Percentiles rank a stretch among this genome's conserved stretches.
phyloP scores from a whole-genome alignment of 257 asterid species.

The Anisodus tanguticus region DNA sequence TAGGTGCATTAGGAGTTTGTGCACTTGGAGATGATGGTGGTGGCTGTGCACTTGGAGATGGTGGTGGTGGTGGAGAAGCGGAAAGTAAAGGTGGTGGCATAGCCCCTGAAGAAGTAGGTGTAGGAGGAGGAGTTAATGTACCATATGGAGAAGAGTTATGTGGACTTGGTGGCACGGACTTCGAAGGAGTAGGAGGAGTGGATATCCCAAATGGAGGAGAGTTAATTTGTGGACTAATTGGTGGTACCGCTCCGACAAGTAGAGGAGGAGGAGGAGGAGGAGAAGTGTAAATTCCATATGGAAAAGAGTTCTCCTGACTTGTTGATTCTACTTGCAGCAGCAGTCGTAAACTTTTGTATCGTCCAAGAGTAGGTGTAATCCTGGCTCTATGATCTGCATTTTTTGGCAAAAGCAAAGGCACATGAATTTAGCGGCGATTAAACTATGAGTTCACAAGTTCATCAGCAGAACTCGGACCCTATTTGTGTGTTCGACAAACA shows the following conservation, averaged over 20 bases:
- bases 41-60: slow-evolving; percentile 11
- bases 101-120: slow-evolving; percentile 12
- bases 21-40: slow-evolving; percentile 23
- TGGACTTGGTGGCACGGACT: not conserved
- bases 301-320: slow-evolving; percentile 21
- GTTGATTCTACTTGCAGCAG: slow-evolving; percentile 24
- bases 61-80: not conserved
- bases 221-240: not conserved
- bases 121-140: not conserved
- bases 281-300: not conserved
- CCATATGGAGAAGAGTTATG: not conserved
- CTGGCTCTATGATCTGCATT: slow-evolving; percentile 6
- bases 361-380: not conserved
- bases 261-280: slow-evolving; percentile 14
- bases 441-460: not conserved
- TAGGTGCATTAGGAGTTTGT: slow-evolving; percentile 29
- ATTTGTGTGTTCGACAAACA: not conserved
- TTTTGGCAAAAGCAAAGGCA: not conserved
- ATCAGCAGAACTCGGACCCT: not conserved
- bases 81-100: slow-evolving; percentile 25
- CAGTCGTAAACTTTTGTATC: not conserved
- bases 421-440: not conserved
- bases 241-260: not conserved
- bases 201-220: slow-evolving; percentile 21
- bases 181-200: not conserved